phyloP scores from a whole-genome alignment of 2,329 filamentous ascomycete species.

The Sphaerulina vaccinii region DNA sequence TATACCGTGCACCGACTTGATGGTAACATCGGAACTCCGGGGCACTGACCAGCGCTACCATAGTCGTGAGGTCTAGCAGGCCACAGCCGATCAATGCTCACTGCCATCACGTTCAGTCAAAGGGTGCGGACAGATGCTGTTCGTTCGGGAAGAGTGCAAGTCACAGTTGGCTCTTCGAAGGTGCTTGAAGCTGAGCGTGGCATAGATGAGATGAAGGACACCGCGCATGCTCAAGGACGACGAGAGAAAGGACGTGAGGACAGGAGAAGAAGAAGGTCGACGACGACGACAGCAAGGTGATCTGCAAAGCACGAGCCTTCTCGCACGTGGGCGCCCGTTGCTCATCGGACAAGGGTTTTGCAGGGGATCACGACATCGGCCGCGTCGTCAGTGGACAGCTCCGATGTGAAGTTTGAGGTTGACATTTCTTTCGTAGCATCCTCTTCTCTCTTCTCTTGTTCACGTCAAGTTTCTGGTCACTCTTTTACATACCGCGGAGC shows the following conservation, averaged over 20 bases:
- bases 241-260: background rate
- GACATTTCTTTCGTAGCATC: background rate
- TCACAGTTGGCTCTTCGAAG: background rate
- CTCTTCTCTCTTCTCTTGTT: background rate
- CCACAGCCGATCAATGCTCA: background rate
- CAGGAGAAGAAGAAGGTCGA: background rate
- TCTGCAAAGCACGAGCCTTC: background rate
- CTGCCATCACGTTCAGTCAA: background rate
- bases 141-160: background rate
- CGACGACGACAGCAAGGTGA: background rate
- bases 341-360: background rate
- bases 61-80: background rate
- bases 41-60: background rate
- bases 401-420: too few relatives aligned
- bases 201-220: background rate
- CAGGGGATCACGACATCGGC: background rate
- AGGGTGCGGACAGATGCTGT: background rate
- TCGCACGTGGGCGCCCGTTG: background rate
- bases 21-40: background rate
- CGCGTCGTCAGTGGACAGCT: background rate
- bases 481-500: background rate
- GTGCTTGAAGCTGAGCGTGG: too few relatives aligned
- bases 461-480: too few relatives aligned
- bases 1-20: background rate
- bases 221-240: background rate